phyloP scores from a whole-genome alignment of 2,329 filamentous ascomycete species.

The Botrytis pseudocinerea region DNA sequence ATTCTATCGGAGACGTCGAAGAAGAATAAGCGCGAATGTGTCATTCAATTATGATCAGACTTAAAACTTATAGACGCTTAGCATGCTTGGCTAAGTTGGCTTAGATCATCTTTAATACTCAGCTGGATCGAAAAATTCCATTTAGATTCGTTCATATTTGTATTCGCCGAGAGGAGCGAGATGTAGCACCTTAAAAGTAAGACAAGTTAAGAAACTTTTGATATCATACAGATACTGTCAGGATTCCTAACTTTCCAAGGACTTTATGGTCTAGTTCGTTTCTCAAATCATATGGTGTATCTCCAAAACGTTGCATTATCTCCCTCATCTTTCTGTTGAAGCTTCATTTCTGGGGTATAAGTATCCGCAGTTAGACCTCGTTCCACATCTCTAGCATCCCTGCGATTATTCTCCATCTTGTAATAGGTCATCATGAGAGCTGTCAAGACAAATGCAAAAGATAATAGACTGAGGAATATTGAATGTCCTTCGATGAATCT shows the following conservation, averaged over 20 bases:
- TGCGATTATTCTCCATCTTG: slow-evolving; percentile 55
- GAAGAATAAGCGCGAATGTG: background rate
- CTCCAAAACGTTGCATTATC: slow-evolving; percentile 59
- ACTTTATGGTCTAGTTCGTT: no score
- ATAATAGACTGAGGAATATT: slow-evolving; percentile 46
- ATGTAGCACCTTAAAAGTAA: background rate
- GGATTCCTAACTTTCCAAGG: background rate
- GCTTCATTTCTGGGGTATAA: slow-evolving; percentile 56
- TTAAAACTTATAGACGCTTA: background rate
- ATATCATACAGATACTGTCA: background rate
- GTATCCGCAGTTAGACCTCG: slow-evolving; percentile 49
- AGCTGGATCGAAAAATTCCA: background rate
- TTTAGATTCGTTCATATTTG: no score
- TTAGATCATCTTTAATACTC: background rate
- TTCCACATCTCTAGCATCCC: slow-evolving; percentile 45
- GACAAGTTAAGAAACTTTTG: background rate
- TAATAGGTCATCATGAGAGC: slow-evolving; percentile 59
- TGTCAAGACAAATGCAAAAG: slow-evolving; percentile 52
- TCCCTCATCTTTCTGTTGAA: slow-evolving; percentile 53
- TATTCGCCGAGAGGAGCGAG: background rate
- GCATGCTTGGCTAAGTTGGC: background rate
- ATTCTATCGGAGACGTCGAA: background rate
- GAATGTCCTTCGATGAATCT: slow-evolving; percentile 49
- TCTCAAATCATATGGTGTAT: slow-evolving; percentile 49
- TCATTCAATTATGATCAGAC: background rate